Evolutionary conservation across 306 rosid species (phyloP).

Genomic region (Cucurbita pepo): DNA sequence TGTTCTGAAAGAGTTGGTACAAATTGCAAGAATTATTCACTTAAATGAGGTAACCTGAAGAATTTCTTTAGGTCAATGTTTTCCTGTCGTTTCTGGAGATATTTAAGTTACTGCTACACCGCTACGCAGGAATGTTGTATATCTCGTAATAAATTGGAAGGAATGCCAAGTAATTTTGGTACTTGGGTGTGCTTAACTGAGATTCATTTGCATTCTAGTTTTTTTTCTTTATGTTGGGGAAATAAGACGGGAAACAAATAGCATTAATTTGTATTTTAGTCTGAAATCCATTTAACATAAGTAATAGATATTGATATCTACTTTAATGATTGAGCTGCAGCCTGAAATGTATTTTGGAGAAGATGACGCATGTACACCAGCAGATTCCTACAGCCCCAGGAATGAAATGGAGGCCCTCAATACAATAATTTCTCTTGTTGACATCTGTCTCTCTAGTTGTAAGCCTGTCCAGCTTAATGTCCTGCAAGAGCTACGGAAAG

Average conservation of each 20-base stretch:
- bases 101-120: background rate
- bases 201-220: background rate
- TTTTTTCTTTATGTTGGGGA: background rate
- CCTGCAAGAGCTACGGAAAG: constrained; percentile 29
- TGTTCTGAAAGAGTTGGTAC: constrained; percentile 38
- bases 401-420: constrained; percentile 67
- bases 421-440: constrained; percentile 41
- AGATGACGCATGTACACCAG: constrained; percentile 22
- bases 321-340: constrained; percentile 29
- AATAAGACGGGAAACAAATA: background rate
- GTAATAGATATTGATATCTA: constrained; percentile 12
- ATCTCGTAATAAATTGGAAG: background rate
- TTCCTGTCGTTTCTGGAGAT: constrained; percentile 3
- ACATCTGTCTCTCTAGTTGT: constrained; percentile 26
- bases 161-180: background rate
- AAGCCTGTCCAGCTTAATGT: constrained; percentile 16
- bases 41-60: constrained; percentile 56
- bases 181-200: background rate
- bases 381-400: constrained; percentile 55
- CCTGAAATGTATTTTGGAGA: constrained; percentile 71
- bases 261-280: background rate
- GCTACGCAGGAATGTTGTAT: background rate
- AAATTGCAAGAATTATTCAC: constrained; percentile 48
- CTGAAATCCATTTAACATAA: background rate
- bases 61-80: constrained; percentile 8